A percentile compares a stretch with the other conserved stretches of the same genome.
phyloP scores from a whole-genome alignment of 345 rosid species.

The Gossypium raimondii region DNA sequence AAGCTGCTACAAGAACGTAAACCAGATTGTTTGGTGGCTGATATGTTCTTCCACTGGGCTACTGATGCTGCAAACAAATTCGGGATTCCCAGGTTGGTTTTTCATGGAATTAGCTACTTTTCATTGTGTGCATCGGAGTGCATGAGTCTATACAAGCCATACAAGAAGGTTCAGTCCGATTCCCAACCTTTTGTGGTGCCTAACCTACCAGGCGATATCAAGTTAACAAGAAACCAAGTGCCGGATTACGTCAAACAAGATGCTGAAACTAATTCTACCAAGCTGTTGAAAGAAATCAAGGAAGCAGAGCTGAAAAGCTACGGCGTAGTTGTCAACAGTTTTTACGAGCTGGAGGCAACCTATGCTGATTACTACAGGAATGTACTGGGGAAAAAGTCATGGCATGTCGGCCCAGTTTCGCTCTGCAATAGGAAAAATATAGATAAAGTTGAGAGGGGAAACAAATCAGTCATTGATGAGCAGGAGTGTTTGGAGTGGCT shows the following conservation, averaged over 20 bases:
- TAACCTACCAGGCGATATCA: constrained; percentile 44
- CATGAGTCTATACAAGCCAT: constrained; percentile 37
- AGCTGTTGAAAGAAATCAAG: not conserved
- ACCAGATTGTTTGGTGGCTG: constrained; percentile 55
- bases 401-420: constrained; percentile 60
- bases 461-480: constrained; percentile 20
- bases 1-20: constrained; percentile 28
- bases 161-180: constrained; percentile 37
- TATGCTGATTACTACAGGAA: constrained; percentile 45
- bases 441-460: constrained; percentile 37
- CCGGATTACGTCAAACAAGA: constrained; percentile 1
- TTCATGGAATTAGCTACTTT: constrained; percentile 46
- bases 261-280: not conserved
- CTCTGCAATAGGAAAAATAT: constrained; percentile 25
- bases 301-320: constrained; percentile 50
- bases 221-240: constrained; percentile 22
- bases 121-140: constrained; percentile 31
- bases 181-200: constrained; percentile 45
- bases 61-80: constrained; percentile 43
- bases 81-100: constrained; percentile 50
- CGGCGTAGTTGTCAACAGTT: constrained; percentile 64
- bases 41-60: constrained; percentile 59
- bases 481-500: constrained; percentile 45
- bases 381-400: constrained; percentile 40
- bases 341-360: constrained; percentile 62